Conservation (phyloP, 2,329 filamentous ascomycete genomes). For the Cladorrhinum sp. region DNA sequence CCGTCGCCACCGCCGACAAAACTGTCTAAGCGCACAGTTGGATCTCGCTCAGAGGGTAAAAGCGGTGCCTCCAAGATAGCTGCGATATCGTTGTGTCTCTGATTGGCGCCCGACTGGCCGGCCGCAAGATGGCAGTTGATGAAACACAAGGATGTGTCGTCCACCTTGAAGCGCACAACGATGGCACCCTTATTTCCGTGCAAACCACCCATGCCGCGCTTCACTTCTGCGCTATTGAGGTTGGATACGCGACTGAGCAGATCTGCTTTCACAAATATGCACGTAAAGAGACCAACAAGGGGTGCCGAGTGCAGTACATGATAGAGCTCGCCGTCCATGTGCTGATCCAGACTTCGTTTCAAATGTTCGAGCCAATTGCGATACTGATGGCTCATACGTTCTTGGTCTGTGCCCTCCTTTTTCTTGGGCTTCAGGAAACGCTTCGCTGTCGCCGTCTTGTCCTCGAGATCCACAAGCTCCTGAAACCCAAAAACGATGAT, state of each 20-base stretch:
- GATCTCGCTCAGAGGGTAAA: conserved; percentile 69
- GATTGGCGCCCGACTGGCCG: conserved; percentile 83
- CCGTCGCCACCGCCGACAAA: conserved; percentile 93
- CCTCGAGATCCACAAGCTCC: conserved; percentile 94
- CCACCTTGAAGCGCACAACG: conserved; percentile 84
- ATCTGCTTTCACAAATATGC: conserved; percentile 84
- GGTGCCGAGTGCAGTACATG: conserved; percentile 83
- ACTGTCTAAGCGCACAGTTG: conserved; percentile 66
- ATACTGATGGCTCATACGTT: conserved; percentile 96
- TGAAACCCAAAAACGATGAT: conserved; percentile 96
- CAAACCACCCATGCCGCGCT: conserved; percentile 90
- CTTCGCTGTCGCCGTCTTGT: conserved; percentile 97
- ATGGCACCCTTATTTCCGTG: conserved; percentile 97
- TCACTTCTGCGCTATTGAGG: conserved; percentile 78
- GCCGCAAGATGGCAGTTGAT: conserved; percentile 97
- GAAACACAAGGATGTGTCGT: conserved; percentile 93
- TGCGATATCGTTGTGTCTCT: conserved; percentile 89
- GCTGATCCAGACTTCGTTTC: conserved; percentile 75
- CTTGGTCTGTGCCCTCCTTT: conserved; percentile 73
- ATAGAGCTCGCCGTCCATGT: conserved; percentile 76
- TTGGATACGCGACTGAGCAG: conserved; percentile 74
- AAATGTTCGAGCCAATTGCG: conserved; percentile 94
- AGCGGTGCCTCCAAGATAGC: conserved; percentile 78
- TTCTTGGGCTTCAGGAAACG: conserved; percentile 91
- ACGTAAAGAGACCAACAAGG: conserved; percentile 92